A percentile compares a stretch with the other conserved stretches of the same genome.
Conservation (phyloP, 2,329 filamentous ascomycete genomes). For the Chalaropsis thielavioides region DNA sequence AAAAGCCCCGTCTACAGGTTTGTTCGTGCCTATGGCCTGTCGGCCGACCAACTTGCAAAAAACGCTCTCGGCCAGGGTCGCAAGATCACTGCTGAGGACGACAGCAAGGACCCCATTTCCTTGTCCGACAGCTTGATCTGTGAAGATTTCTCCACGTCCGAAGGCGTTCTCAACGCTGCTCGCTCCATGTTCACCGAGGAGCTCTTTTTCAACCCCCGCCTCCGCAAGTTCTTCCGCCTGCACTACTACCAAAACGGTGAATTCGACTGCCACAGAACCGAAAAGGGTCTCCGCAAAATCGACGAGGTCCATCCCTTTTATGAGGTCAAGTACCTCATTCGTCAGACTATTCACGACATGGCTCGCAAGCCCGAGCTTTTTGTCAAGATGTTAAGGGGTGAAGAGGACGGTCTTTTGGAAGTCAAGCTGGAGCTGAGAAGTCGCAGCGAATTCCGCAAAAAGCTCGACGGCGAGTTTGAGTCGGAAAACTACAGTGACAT, state of each 20-base stretch:
- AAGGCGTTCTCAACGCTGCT: slow-evolving; percentile 62
- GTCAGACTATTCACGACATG: slow-evolving; percentile 71
- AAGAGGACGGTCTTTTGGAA: slow-evolving; percentile 83
- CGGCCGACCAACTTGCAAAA: slow-evolving; percentile 72
- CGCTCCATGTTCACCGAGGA: slow-evolving; percentile 87
- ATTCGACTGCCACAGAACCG: slow-evolving; percentile 78
- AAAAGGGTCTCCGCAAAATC: slow-evolving; percentile 86
- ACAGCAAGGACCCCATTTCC: slow-evolving; percentile 63
- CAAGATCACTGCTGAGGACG: slow-evolving; percentile 74
- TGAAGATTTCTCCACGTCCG: slow-evolving; percentile 58
- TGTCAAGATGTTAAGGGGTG: slow-evolving; percentile 92
- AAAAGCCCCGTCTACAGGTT: slow-evolving; percentile 66
- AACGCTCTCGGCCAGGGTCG: slow-evolving; percentile 69
- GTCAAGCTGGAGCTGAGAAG: slow-evolving; percentile 67
- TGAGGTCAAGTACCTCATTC: slow-evolving; percentile 90
- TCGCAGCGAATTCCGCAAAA: slow-evolving; percentile 58
- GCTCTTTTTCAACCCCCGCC: slow-evolving; percentile 69
- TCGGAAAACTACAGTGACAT: slow-evolving; percentile 93
- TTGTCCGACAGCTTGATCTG: slow-evolving; percentile 68
- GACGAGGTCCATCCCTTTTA: slow-evolving; percentile 94
- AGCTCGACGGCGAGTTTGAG: slow-evolving; percentile 69
- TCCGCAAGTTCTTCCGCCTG: slow-evolving; percentile 74
- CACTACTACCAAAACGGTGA: slow-evolving; percentile 72
- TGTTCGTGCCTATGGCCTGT: slow-evolving; percentile 80
- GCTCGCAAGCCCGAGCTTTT: slow-evolving; percentile 77